These are phyloP conservation scores for Viridothelium virens DNA, from an alignment of 495 filamentous ascomycete species.

Conservation along the genomic window DNA sequence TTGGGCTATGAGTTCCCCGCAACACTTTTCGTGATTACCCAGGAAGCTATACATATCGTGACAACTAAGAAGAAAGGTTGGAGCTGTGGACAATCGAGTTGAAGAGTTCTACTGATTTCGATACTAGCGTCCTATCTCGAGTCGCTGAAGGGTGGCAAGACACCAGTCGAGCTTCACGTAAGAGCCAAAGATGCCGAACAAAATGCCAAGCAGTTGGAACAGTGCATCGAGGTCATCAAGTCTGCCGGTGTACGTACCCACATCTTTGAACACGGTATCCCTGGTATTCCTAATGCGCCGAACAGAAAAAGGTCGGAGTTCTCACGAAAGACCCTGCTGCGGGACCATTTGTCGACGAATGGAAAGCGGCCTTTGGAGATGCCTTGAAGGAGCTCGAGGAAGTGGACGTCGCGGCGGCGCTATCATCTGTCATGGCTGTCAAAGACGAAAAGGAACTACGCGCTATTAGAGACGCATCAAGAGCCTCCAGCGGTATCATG, in stretches of 20 bases:
- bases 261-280: background rate
- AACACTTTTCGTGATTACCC: slow-evolving; percentile 84
- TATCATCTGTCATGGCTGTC: slow-evolving; percentile 79
- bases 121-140: slow-evolving; percentile 83
- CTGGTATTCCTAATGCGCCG: slow-evolving; percentile 12
- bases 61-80: slow-evolving; percentile 96
- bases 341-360: slow-evolving; percentile 91
- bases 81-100: slow-evolving; percentile 12
- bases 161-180: slow-evolving; percentile 81
- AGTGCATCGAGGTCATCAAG: slow-evolving; percentile 78
- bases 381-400: slow-evolving; percentile 79
- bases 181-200: slow-evolving; percentile 81
- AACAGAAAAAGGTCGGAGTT: slow-evolving; percentile 78
- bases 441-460: slow-evolving; percentile 96
- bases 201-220: slow-evolving; percentile 79
- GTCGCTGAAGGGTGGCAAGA: slow-evolving; percentile 81
- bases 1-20: slow-evolving; percentile 98
- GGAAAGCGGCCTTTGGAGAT: slow-evolving; percentile 72
- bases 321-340: slow-evolving; percentile 72
- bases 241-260: slow-evolving; percentile 61
- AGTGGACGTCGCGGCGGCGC: slow-evolving; percentile 72
- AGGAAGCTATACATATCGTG: slow-evolving; percentile 77
- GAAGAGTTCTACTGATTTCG: background rate
- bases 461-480: slow-evolving; percentile 82
- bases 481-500: slow-evolving; percentile 86